Evolutionary conservation across 805 yeast genomes (phyloP), one percentile per base, ranked within the genome.

Genomic region (Saturnispora sekii): DNA sequence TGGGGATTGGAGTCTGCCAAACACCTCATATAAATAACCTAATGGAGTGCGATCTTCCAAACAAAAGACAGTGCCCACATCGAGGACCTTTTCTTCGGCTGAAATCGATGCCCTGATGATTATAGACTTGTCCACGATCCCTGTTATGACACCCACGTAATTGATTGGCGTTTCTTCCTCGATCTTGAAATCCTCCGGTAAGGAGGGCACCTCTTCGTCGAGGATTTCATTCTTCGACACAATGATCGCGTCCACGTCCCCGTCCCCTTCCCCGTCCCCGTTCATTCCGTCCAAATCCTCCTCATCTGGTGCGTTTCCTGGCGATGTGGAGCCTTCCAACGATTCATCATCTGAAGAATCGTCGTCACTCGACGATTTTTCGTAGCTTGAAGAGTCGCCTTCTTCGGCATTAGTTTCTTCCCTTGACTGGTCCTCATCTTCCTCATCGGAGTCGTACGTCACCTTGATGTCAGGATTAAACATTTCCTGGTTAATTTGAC

Each of bases 1-100:
- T 0, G 99, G 98, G 15, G 76, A 63, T 50, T 84, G 83, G 5
- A 93, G 71, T 10, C 86, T 81, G 0, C 98, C 98, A 66, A 93
- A 87, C 0, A 87, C 85, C 60, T 93, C 98, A 56, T 78, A 83
- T 9, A 90, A 65, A 1, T 82, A 79, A 0, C 97, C 97, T 12
- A 93, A 54, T 1, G 81, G 63, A 2, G 74, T 69, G 38, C 81
- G 69, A 57, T 85, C 87, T 50, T 77, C 81, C 38, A 88, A 73
- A 56, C 96, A 86, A 3, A 90, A 69, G 0, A 90, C 68, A 0
- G 95, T 81, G 12, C 81, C 82, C 44, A 87, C 97, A 51, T 80
- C 84, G 32, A 90, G 67, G 3, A 88, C 83, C 36, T 89, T 68
- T 58, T 79, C 83, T 56, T 93, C 97, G 10, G 94, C 97, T 2